phyloP scores from a whole-genome alignment of 768 basidiomycete genomes.

The Tephrocybe sp. region DNA sequence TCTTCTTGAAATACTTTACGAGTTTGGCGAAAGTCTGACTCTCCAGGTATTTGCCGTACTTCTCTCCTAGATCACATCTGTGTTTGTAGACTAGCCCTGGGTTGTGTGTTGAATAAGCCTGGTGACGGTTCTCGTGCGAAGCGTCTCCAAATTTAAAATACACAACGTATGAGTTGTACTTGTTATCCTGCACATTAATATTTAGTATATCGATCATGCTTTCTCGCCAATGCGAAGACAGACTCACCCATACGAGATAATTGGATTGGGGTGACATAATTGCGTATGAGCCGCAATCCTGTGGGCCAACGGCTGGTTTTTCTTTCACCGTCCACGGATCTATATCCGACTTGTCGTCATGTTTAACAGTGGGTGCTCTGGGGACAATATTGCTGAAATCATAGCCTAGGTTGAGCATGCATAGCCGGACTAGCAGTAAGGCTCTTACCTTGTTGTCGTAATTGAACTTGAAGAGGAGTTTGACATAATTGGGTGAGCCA shows the following conservation, averaged over 20 bases:
- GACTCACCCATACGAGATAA: not conserved
- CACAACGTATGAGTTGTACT: not conserved
- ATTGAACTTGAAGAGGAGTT: not conserved
- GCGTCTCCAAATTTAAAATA: slow-evolving; percentile 1
- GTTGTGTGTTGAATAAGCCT: not conserved
- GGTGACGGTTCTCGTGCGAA: not conserved
- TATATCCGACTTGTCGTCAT: not conserved
- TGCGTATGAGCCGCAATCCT: not conserved
- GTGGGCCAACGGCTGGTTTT: not conserved
- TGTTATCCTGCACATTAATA: not conserved
- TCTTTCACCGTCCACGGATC: not conserved
- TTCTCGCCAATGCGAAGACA: no score
- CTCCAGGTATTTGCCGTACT: not conserved
- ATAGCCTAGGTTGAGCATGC: no score
- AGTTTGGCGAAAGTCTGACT: not conserved
- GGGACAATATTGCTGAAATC: no score
- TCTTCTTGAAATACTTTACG: not conserved
- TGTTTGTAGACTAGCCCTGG: not conserved
- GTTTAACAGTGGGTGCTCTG: no score
- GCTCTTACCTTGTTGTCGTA: no score
- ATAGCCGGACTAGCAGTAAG: no score
- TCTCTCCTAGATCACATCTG: not conserved
- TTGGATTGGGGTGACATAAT: not conserved
- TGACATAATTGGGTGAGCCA: not conserved
- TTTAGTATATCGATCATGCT: no score